These are phyloP conservation scores for Cyphellophora attinorum DNA, from an alignment of 2,329 filamentous ascomycete species.

Conservation along the genomic window DNA sequence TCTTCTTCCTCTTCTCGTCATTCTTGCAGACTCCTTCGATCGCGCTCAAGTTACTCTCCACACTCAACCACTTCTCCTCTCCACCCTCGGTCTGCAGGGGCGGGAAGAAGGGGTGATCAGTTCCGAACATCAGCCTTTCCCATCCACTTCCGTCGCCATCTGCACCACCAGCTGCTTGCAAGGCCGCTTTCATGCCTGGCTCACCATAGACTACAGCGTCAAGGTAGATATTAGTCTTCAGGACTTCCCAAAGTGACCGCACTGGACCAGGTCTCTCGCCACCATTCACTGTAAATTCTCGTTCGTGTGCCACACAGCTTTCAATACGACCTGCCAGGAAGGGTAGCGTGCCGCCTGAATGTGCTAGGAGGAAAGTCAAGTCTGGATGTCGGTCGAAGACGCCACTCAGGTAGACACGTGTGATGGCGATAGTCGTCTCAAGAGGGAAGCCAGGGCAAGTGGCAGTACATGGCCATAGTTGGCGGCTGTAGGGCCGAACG, in stretches of 20 bases:
- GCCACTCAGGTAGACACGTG: slow-evolving; percentile 76
- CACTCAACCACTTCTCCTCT: slow-evolving; percentile 32
- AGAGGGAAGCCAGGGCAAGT: slow-evolving; percentile 81
- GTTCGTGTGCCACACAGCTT: slow-evolving; percentile 77
- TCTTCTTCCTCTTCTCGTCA: slow-evolving; percentile 23
- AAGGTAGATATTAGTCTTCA: slow-evolving; percentile 71
- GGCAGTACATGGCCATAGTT: slow-evolving; percentile 81
- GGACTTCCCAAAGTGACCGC: slow-evolving; percentile 52
- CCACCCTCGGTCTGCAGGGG: slow-evolving; percentile 21
- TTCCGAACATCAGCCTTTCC: slow-evolving; percentile 33
- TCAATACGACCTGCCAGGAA: slow-evolving; percentile 84
- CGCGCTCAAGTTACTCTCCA: slow-evolving; percentile 37
- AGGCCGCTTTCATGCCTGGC: slow-evolving; percentile 59
- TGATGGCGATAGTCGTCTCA: slow-evolving; percentile 84
- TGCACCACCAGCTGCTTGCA: slow-evolving; percentile 52
- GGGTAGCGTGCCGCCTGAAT: slow-evolving; percentile 79
- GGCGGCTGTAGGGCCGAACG: slow-evolving; percentile 63
- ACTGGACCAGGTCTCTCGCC: slow-evolving; percentile 50
- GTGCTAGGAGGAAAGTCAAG: slow-evolving; percentile 69
- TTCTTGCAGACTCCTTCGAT: slow-evolving; percentile 28
- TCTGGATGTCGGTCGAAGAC: slow-evolving; percentile 68
- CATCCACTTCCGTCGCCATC: slow-evolving; percentile 4
- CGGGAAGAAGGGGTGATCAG: slow-evolving; percentile 37
- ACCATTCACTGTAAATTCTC: slow-evolving; percentile 58
- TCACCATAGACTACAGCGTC: slow-evolving; percentile 56